A percentile compares a stretch with the other conserved stretches of the same genome.
These are phyloP conservation scores for Kuraishia molischiana DNA, from an alignment of 805 yeast genomes.

Conservation along the genomic window DNA sequence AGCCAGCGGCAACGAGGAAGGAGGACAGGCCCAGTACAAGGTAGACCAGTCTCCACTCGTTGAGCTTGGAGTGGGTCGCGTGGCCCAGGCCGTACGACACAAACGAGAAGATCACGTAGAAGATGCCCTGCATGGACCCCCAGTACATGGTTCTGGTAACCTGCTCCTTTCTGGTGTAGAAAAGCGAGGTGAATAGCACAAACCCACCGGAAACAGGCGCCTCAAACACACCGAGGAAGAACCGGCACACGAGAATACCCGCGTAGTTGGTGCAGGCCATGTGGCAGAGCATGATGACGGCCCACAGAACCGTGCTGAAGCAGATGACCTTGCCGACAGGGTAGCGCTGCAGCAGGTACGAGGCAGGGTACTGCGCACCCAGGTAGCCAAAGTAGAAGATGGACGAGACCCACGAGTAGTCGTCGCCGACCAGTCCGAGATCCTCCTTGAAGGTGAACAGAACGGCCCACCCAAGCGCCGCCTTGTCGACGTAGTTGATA, in stretches of 20 bases:
- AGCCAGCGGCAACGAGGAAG: background rate
- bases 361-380: slow-evolving; percentile 34
- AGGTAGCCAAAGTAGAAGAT: slow-evolving; percentile 39
- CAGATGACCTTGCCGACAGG: slow-evolving; percentile 31
- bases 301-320: slow-evolving; percentile 23
- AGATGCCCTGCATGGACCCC: slow-evolving; percentile 16
- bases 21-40: slow-evolving; percentile 4
- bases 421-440: slow-evolving; percentile 23
- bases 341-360: slow-evolving; percentile 32
- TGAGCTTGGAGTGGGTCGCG: slow-evolving; percentile 12
- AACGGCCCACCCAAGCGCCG: slow-evolving; percentile 19
- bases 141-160: slow-evolving; percentile 18
- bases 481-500: slow-evolving; percentile 20
- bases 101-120: slow-evolving; percentile 18
- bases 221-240: slow-evolving; percentile 25
- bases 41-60: slow-evolving; percentile 17
- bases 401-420: slow-evolving; percentile 33
- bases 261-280: slow-evolving; percentile 25
- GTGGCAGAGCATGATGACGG: slow-evolving; percentile 20
- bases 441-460: slow-evolving; percentile 19
- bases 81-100: slow-evolving; percentile 22
- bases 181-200: slow-evolving; percentile 19
- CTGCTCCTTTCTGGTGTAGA: slow-evolving; percentile 24
- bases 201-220: slow-evolving; percentile 23
- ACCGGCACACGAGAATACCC: slow-evolving; percentile 22